Evolutionary conservation across 768 basidiomycete genomes (phyloP).

Genomic region (Phylloporus rhodoxanthus): DNA sequence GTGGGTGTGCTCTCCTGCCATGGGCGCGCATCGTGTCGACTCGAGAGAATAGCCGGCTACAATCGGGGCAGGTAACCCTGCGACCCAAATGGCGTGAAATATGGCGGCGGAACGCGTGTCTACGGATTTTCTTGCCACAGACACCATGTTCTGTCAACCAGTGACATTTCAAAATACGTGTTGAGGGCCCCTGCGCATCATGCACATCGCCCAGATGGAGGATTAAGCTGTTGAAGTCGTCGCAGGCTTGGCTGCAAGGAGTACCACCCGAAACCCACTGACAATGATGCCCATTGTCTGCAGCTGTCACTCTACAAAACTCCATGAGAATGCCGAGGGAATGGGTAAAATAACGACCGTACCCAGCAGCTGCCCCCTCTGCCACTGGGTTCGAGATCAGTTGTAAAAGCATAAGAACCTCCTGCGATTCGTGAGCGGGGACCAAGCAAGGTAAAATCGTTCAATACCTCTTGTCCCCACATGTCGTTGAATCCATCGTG

Average conservation of each 20-base stretch:
- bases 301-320: not conserved
- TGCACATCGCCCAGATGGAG: not conserved
- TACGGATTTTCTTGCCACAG: not conserved
- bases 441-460: no score
- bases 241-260: not conserved
- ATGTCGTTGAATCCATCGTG: not conserved
- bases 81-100: not conserved
- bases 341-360: not conserved
- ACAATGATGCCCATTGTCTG: not conserved
- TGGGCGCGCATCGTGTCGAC: conserved; percentile 3
- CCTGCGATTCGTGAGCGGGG: conserved; percentile 1
- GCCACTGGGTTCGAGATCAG: not conserved
- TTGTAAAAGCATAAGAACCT: not conserved
- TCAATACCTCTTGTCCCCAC: conserved; percentile 8
- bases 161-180: not conserved
- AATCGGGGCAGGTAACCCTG: not conserved
- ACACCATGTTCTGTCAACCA: not conserved
- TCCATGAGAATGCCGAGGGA: not conserved
- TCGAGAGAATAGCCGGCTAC: conserved; percentile 3
- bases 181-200: conserved; percentile 2
- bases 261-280: not conserved
- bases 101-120: conserved; percentile 9
- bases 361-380: not conserved
- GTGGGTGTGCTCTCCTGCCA: not conserved
- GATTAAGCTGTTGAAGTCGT: conserved; percentile 5